Conservation (phyloP, 768 basidiomycete species). For the Leccinum barrowsii region DNA sequence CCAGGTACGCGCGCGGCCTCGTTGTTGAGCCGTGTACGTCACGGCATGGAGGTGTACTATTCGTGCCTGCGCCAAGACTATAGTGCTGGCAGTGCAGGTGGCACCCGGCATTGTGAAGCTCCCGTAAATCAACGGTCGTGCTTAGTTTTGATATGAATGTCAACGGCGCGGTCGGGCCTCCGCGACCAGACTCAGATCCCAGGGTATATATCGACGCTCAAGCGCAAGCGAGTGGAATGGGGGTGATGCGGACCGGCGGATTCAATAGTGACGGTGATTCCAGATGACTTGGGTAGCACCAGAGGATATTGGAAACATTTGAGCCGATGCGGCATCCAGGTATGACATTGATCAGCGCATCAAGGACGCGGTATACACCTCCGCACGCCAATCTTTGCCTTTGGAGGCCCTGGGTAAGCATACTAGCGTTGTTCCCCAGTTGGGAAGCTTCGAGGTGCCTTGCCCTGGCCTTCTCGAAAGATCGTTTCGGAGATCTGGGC, state of each 20-base stretch:
- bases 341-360: slow-evolving; percentile 6
- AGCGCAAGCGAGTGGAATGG: not conserved
- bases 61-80: slow-evolving; percentile 10
- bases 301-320: not conserved
- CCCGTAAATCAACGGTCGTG: not conserved
- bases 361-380: slow-evolving; percentile 1
- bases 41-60: slow-evolving; percentile 11
- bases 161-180: not conserved
- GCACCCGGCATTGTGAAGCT: not conserved
- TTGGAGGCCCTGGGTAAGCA: slow-evolving; percentile 1
- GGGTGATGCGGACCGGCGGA: not conserved
- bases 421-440: not conserved
- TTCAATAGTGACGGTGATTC: not conserved
- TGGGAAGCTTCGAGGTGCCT: not conserved
- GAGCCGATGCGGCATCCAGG: not conserved
- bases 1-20: slow-evolving; percentile 9
- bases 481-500: not conserved
- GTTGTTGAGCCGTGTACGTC: not conserved
- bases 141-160: not conserved
- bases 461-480: not conserved
- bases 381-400: slow-evolving; percentile 17
- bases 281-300: not conserved
- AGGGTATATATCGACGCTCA: not conserved
- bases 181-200: not conserved
- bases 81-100: slow-evolving; percentile 7